phyloP scores from a whole-genome alignment of 2,329 filamentous ascomycete genomes.

The Aspergillus fructus region DNA sequence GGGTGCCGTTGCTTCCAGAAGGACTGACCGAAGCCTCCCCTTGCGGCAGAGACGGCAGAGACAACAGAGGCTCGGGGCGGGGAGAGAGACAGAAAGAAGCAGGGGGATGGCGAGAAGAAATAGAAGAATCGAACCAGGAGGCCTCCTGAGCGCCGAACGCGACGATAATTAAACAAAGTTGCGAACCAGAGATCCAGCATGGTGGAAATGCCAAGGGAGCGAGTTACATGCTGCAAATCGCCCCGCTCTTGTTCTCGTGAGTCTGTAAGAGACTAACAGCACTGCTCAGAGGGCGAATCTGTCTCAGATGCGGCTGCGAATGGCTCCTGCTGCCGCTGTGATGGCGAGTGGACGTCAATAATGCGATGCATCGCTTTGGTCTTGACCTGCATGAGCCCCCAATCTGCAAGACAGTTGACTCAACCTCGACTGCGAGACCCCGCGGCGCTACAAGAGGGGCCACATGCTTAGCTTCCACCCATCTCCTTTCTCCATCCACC shows the following conservation, averaged over 20 bases:
- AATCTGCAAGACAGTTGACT: neutral
- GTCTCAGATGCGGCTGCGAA: neutral
- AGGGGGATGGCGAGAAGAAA: neutral
- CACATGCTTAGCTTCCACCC: neutral
- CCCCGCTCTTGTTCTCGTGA: constrained; percentile 8
- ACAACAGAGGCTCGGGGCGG: neutral
- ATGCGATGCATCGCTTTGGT: neutral
- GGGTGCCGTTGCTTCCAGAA: constrained; percentile 11
- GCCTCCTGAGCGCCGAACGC: neutral
- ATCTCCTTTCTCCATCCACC: neutral
- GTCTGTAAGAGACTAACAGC: neutral
- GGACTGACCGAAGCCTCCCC: neutral
- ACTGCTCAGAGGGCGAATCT: neutral
- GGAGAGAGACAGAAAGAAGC: neutral
- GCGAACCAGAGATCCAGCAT: constrained; percentile 4
- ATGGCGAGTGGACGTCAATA: neutral
- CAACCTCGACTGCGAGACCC: neutral
- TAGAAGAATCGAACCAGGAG: neutral
- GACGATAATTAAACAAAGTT: neutral
- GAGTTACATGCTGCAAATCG: neutral
- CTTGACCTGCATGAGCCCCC: neutral
- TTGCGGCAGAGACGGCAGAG: neutral
- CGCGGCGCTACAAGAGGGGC: neutral
- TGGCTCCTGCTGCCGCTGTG: too few relatives aligned
- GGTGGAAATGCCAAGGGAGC: constrained; percentile 7